phyloP scores from a whole-genome alignment of 2,329 filamentous ascomycete species.

The Penicillium italicum region DNA sequence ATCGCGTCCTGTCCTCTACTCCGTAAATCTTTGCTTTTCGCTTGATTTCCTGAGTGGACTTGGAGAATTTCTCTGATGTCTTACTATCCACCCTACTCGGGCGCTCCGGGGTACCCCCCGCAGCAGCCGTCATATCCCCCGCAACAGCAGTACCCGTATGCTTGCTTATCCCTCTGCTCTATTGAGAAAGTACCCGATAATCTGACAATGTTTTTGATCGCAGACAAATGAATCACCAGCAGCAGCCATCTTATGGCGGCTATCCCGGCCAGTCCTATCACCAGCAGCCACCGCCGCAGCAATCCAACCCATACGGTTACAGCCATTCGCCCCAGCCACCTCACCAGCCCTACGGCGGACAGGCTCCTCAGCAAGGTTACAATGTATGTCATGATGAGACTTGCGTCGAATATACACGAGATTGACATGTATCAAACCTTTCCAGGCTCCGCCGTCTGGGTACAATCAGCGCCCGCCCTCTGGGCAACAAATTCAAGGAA shows the following conservation, averaged over 20 bases:
- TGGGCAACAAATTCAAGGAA: conserved; percentile 40
- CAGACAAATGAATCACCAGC: conserved; percentile 37
- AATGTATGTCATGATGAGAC: conserved; percentile 29
- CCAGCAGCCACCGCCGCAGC: conserved; percentile 43
- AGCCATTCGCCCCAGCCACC: conserved; percentile 42
- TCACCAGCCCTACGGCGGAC: conserved; percentile 32
- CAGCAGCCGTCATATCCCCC: conserved; percentile 41
- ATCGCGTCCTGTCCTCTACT: conserved; percentile 6
- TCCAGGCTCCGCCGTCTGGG: conserved; percentile 28
- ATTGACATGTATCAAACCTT: conserved; percentile 13
- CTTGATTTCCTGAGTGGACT: conserved; percentile 3
- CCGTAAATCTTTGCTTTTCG: conserved; percentile 1
- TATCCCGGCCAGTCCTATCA: conserved; percentile 39
- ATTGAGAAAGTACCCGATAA: not conserved
- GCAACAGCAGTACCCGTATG: conserved; percentile 42
- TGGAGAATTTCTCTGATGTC: conserved; percentile 49
- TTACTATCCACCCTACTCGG: conserved; percentile 59
- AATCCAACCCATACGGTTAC: conserved; percentile 42
- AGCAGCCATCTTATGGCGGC: conserved; percentile 35
- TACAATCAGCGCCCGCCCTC: conserved; percentile 34
- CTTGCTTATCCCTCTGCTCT: conserved; percentile 17
- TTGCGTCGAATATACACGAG: not conserved
- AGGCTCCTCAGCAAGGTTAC: conserved; percentile 34
- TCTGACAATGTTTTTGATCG: conserved; percentile 9
- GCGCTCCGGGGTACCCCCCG: conserved; percentile 55